Evolutionary conservation across 108 stramenopile genomes (phyloP), one percentile per base, ranked within the genome.

Genomic region (Pseudonitzschia multistriata): DNA sequence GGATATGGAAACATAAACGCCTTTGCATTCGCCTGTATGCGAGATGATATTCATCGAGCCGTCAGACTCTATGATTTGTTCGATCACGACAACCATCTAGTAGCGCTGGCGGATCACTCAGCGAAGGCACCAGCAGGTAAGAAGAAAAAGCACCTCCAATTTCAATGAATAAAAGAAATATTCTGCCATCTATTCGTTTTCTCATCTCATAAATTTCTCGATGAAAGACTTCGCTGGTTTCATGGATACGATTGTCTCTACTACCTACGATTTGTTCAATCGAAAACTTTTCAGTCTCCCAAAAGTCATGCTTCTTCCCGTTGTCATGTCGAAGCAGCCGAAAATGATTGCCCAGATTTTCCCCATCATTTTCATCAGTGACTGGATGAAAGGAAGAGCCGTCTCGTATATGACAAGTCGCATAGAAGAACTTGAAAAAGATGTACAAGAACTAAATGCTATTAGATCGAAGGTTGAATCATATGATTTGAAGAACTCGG

Each of bases 401-500:
- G 83, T 92, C 1, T 74, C 90, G 14, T 80, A 75, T 49, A 86
- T 94, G 69, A 94, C 93, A 0, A 71, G 73, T 28, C 74, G 71
- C 5, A 83, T 92, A 29, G 93, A 94, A 77, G 33, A 68, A 25
- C 71, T 90, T 27, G 70, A 90, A 54, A 90, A 86, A 68, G 90
- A 94, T 62, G 81, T 79, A 13, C 81, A 80, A 66, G 86, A 86
- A 60, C 49, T 86, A 3, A 64, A 40, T 40, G 62, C 79, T 37
- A 57, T 91, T 4, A 66, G 93, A 62, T 76, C 79, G 24, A 94
- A 94, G 78, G 89, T 94, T 3, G 93, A 94, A 81, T 70, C 85
- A 29, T 94, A 86, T 62, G 93, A 94, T 73, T 79, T 92, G 70
- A 94, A 94, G 76, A 90, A 94, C 71, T 87, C 93, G 1, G 93